Evolutionary conservation across 768 basidiomycete genomes (phyloP).

Genomic region (Chiua virens): DNA sequence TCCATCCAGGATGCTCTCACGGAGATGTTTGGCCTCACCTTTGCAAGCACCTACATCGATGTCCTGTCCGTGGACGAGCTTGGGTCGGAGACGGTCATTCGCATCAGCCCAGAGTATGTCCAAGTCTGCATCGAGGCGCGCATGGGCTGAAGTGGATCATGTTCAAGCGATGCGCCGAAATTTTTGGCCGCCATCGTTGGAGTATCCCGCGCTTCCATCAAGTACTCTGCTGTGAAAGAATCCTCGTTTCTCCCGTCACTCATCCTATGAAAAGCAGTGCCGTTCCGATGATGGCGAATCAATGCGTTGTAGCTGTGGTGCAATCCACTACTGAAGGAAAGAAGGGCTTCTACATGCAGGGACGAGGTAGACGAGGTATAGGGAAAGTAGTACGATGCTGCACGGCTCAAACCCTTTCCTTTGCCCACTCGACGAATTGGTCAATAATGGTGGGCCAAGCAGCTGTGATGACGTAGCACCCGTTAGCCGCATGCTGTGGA

Average conservation of each 20-base stretch:
- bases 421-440: slow-evolving; percentile 74
- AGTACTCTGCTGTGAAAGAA: slow-evolving; percentile 19
- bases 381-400: neutral
- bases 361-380: slow-evolving; percentile 8
- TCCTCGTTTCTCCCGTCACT: slow-evolving; percentile 35
- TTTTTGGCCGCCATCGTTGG: slow-evolving; percentile 28
- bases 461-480: slow-evolving; percentile 42
- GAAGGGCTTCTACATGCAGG: neutral
- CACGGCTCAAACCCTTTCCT: slow-evolving; percentile 25
- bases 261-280: slow-evolving; percentile 10
- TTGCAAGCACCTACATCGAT: slow-evolving; percentile 54
- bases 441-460: slow-evolving; percentile 90
- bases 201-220: slow-evolving; percentile 25
- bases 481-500: neutral
- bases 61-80: slow-evolving; percentile 48
- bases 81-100: slow-evolving; percentile 25
- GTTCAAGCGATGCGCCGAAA: slow-evolving; percentile 21
- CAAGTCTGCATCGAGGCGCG: neutral
- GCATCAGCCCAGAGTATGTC: slow-evolving; percentile 20
- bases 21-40: slow-evolving; percentile 55
- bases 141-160: neutral
- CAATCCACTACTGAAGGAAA: too few species aligned
- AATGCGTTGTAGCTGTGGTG: too few species aligned
- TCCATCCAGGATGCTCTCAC: slow-evolving; percentile 53
- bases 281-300: too few species aligned